Conservation (phyloP, 805 yeast genomes). For the Candida khao-thaluensis region DNA sequence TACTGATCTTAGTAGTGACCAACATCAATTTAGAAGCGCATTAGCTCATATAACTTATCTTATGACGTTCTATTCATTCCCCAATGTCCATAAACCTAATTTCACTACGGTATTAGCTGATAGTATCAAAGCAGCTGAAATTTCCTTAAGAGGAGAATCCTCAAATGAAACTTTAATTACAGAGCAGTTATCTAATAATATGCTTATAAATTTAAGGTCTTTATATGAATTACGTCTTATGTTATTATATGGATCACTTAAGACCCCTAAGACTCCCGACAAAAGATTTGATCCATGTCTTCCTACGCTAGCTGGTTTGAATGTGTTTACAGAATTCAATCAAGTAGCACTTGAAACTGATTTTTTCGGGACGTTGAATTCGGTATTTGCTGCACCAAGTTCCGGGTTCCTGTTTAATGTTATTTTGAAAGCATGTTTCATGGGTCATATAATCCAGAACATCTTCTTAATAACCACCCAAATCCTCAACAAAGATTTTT, state of each 20-base stretch:
- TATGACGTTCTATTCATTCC: slow-evolving; percentile 36
- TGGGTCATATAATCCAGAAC: slow-evolving; percentile 53
- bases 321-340: slow-evolving; percentile 29
- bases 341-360: slow-evolving; percentile 42
- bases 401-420: slow-evolving; percentile 46
- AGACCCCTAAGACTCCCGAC: slow-evolving; percentile 33
- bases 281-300: slow-evolving; percentile 31
- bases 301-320: slow-evolving; percentile 33
- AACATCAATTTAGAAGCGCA: slow-evolving; percentile 26
- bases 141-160: slow-evolving; percentile 55
- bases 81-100: slow-evolving; percentile 36
- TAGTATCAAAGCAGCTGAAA: slow-evolving; percentile 64
- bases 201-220: slow-evolving; percentile 57
- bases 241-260: slow-evolving; percentile 31
- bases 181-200: slow-evolving; percentile 61
- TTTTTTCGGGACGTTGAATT: slow-evolving; percentile 53
- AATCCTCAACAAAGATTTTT: slow-evolving; percentile 27
- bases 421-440: slow-evolving; percentile 48
- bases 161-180: slow-evolving; percentile 45
- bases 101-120: slow-evolving; percentile 44
- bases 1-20: slow-evolving; percentile 12
- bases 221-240: slow-evolving; percentile 39
- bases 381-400: slow-evolving; percentile 47
- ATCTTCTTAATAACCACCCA: slow-evolving; percentile 25
- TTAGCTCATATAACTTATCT: slow-evolving; percentile 36